Evolutionary conservation across 2,329 filamentous ascomycete genomes (phyloP).

Genomic region (Shiraia sp.): DNA sequence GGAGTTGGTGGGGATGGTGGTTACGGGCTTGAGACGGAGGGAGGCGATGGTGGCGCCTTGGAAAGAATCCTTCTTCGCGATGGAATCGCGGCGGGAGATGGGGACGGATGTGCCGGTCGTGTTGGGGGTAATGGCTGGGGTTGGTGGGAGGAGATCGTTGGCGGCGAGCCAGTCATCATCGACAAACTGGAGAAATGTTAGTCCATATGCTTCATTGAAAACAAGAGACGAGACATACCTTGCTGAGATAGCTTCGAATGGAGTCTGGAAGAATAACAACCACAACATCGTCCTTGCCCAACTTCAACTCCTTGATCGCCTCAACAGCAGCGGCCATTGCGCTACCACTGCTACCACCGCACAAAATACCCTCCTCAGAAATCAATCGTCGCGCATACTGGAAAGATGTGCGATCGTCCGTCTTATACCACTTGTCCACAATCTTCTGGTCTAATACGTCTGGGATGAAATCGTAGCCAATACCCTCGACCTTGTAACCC

Average conservation of each 20-base stretch:
- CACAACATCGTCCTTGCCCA: constrained; percentile 81
- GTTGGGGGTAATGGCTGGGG: constrained; percentile 46
- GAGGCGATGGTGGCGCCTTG: constrained; percentile 76
- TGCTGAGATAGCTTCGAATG: constrained; percentile 95
- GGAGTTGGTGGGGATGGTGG: constrained; percentile 73
- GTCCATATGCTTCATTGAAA: constrained; percentile 3
- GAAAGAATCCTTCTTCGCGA: constrained; percentile 66
- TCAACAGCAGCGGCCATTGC: constrained; percentile 81
- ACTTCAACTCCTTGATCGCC: constrained; percentile 74
- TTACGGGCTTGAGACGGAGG: constrained; percentile 90
- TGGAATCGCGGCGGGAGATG: constrained; percentile 44
- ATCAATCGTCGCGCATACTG: constrained; percentile 87
- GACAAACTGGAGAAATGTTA: constrained; percentile 66
- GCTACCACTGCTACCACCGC: constrained; percentile 91
- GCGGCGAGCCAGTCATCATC: constrained; percentile 99
- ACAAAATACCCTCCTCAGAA: constrained; percentile 88
- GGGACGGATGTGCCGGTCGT: constrained; percentile 22
- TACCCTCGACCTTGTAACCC: constrained; percentile 96
- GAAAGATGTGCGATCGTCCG: constrained; percentile 89
- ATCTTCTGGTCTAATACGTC: constrained; percentile 81
- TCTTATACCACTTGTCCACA: constrained; percentile 98
- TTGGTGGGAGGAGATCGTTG: constrained; percentile 81
- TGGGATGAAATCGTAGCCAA: constrained; percentile 97
- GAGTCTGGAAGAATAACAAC: constrained; percentile 94
- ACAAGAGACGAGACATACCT: constrained; percentile 52